Evolutionary conservation across 2,329 filamentous ascomycete genomes (phyloP), one percentile per base, ranked within the genome.

Genomic region (Exophiala alcalophila): DNA sequence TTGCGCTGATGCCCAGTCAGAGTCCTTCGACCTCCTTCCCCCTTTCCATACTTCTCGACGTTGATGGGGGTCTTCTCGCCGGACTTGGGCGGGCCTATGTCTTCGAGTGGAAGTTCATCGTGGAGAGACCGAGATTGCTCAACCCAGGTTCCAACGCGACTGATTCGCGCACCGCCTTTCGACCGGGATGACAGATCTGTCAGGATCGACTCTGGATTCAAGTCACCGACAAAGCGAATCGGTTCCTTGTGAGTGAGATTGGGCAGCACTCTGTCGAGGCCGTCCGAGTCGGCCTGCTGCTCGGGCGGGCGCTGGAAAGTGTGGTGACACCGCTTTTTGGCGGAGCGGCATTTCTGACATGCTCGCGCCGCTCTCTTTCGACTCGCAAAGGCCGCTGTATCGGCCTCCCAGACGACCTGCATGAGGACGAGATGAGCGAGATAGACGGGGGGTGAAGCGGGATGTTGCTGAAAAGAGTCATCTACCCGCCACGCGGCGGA

Each of bases 121-220:
- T 48, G 47, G 2, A 44, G 16, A 26, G 43, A 28, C 10, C 49
- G 49, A 21, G 49, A 44, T 24, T 53, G 50, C 32, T 54, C 51
- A 15, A 57, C 49, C 52, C 52, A 56, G 12, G 53, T 50, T n/a
- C 55, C 55, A 10, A 57, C 46, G 9, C 54, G 39, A 25, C 52
- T 56, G 38, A 54, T 49, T 11, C 54, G 49, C 18, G 41, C 40
- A 2, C 19, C 29, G 20, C 48, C 52, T 20, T 54, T 42, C 4
- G 38, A 34, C 12, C 50, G 34, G 9, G 47, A 42, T n/a, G 51
- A 50, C 16, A 54, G 34, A 20, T 55, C 52, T 14, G 52, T 63
- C 12, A 68, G 62, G 5, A 65, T 54, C 21, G 65, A 61, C 53
- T 68, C 65, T 5, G 65, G 65, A 38, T 67, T 67, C 2, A 66